A percentile compares a stretch with the other conserved stretches of the same genome.
phyloP scores from a whole-genome alignment of 163 green algal genomes.

The Botryococcus braunii region DNA sequence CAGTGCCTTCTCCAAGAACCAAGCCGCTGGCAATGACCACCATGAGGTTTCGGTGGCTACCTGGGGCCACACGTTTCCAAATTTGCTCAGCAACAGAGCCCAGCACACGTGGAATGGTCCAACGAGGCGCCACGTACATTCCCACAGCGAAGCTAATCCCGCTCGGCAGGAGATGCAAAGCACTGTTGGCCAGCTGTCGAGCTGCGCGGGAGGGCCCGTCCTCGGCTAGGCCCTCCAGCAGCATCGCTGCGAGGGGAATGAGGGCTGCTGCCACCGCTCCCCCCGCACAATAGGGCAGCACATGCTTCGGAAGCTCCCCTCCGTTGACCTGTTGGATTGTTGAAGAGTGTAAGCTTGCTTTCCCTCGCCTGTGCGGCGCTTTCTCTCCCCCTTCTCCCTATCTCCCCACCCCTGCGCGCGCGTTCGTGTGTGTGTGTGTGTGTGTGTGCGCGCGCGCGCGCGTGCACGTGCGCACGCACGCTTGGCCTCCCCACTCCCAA shows the following conservation, averaged over 20 bases:
- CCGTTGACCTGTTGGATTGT: slow-evolving; percentile 34
- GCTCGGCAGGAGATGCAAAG: slow-evolving; percentile 18
- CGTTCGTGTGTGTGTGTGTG: no score
- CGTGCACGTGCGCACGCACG: no score
- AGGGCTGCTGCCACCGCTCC: slow-evolving; percentile 20
- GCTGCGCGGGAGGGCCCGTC: background rate
- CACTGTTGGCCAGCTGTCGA: background rate
- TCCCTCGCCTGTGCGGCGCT: no score
- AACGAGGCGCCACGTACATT: slow-evolving; percentile 46
- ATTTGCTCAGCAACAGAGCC: slow-evolving; percentile 22
- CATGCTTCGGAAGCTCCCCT: slow-evolving; percentile 31
- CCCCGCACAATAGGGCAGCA: slow-evolving; percentile 30
- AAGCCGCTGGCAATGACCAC: slow-evolving; percentile 47
- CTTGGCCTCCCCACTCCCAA: no score
- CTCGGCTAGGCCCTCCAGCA: slow-evolving; percentile 5
- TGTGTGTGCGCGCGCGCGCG: no score
- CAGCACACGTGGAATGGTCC: slow-evolving; percentile 40
- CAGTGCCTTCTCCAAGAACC: slow-evolving; percentile 52
- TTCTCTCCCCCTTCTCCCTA: no score
- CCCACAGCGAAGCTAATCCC: slow-evolving; percentile 43
- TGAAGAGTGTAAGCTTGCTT: background rate
- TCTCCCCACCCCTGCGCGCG: no score
- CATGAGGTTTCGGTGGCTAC: slow-evolving; percentile 33
- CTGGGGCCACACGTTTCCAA: slow-evolving; percentile 23
- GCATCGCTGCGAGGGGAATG: slow-evolving; percentile 16